phyloP scores from a whole-genome alignment of 108 stramenopile species.

The Nitzschia palea region DNA sequence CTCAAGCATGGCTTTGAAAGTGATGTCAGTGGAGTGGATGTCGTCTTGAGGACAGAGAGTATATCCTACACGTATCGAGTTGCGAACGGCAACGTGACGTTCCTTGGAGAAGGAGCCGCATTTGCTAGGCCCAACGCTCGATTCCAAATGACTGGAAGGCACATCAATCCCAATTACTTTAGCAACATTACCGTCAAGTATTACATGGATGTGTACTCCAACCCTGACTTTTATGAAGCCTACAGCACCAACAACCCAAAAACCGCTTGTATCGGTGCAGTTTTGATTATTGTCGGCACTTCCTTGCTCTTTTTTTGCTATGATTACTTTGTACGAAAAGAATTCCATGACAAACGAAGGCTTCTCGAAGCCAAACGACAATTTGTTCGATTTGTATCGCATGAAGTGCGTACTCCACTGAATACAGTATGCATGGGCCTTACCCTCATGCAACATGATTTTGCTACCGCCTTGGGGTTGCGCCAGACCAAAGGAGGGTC shows the following conservation, averaged over 20 bases:
- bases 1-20: slow-evolving; percentile 6
- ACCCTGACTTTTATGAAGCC: slow-evolving; percentile 17
- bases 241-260: slow-evolving; percentile 39
- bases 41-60: too few species aligned
- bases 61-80: too few species aligned
- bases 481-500: not conserved
- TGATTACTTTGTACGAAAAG: slow-evolving; percentile 41
- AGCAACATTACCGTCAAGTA: not conserved
- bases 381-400: slow-evolving; percentile 44
- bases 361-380: slow-evolving; percentile 41
- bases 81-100: too few species aligned
- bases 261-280: slow-evolving; percentile 24
- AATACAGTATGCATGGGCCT: slow-evolving; percentile 55
- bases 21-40: too few species aligned
- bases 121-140: slow-evolving; percentile 1
- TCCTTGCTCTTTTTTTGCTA: slow-evolving; percentile 40
- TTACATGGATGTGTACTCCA: slow-evolving; percentile 23
- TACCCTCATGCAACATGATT: slow-evolving; percentile 32
- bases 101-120: too few species aligned
- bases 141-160: not conserved
- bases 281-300: slow-evolving; percentile 25
- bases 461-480: not conserved
- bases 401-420: slow-evolving; percentile 54
- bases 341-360: slow-evolving; percentile 17
- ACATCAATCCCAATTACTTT: slow-evolving; percentile 7